phyloP scores from a whole-genome alignment of 1,284 basidiomycete species.

The Fomitopsis schrenkii region DNA sequence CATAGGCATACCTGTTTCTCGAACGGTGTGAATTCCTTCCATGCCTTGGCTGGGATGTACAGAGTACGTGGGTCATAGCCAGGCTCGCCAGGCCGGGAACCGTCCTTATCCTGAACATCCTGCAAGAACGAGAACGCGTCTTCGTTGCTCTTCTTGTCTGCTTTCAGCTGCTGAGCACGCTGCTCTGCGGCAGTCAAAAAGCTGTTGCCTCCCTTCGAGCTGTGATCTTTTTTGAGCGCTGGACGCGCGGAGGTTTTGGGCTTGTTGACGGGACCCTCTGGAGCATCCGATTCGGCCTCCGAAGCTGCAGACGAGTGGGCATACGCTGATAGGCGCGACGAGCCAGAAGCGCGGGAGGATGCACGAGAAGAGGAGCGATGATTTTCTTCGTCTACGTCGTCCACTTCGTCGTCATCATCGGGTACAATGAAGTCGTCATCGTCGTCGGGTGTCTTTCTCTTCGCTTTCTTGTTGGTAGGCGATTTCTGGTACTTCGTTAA shows the following conservation, averaged over 20 bases:
- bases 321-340: constrained; percentile 36
- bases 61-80: constrained; percentile 95
- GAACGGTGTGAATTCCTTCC: constrained; percentile 91
- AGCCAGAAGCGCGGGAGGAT: constrained; percentile 34
- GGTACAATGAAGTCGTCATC: constrained; percentile 69
- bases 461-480: constrained; percentile 30
- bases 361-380: constrained; percentile 29
- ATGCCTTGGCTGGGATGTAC: constrained; percentile 75
- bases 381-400: constrained; percentile 28
- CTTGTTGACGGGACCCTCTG: constrained; percentile 15
- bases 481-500: constrained; percentile 66
- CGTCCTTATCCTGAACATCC: constrained; percentile 83
- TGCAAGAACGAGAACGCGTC: constrained; percentile 81
- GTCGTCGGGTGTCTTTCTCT: constrained; percentile 34
- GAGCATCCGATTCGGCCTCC: constrained; percentile 16
- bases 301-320: constrained; percentile 34
- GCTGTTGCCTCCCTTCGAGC: constrained; percentile 27
- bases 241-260: constrained; percentile 29
- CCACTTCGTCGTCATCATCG: constrained; percentile 54
- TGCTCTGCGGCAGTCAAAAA: constrained; percentile 89
- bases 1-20: constrained; percentile 73
- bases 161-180: constrained; percentile 72
- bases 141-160: constrained; percentile 79
- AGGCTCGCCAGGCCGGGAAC: constrained; percentile 72
- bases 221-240: constrained; percentile 23